These are phyloP conservation scores for Coriaria nepalensis DNA, from an alignment of 306 rosid species.

Conservation along the genomic window DNA sequence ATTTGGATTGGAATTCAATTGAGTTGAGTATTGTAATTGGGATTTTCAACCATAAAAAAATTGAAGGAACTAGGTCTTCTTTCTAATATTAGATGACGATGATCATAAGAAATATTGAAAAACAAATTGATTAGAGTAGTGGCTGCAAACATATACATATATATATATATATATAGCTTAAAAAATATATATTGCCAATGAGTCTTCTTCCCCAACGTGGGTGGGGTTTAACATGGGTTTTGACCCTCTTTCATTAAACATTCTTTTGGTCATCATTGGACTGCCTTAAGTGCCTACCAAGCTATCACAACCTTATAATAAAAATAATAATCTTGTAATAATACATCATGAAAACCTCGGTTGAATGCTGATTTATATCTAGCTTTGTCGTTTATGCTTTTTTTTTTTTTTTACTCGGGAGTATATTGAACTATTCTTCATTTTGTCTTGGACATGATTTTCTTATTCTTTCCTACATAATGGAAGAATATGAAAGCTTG, in stretches of 20 bases:
- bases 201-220: constrained; percentile 16
- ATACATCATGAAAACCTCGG: constrained; percentile 25
- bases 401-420: background rate
- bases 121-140: constrained; percentile 34
- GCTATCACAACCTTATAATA: constrained; percentile 14
- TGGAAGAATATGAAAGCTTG: too few relatives aligned
- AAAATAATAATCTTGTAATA: constrained; percentile 23
- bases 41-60: constrained; percentile 32
- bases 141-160: constrained; percentile 7
- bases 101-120: constrained; percentile 36
- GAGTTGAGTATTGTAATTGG: constrained; percentile 24
- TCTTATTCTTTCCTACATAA: too few relatives aligned
- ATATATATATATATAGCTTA: too few relatives aligned
- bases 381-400: constrained; percentile 36
- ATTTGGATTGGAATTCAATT: constrained; percentile 23
- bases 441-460: background rate
- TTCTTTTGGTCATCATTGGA: constrained; percentile 40
- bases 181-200: too few relatives aligned
- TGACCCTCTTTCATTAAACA: constrained; percentile 83
- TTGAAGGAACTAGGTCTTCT: constrained; percentile 3
- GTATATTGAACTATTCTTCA: background rate
- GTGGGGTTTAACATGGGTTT: constrained; percentile 87
- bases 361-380: constrained; percentile 28
- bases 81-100: constrained; percentile 36
- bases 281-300: constrained; percentile 22